Conservation (phyloP, 1,284 basidiomycete species). For the Agroathelia rolfsii region DNA sequence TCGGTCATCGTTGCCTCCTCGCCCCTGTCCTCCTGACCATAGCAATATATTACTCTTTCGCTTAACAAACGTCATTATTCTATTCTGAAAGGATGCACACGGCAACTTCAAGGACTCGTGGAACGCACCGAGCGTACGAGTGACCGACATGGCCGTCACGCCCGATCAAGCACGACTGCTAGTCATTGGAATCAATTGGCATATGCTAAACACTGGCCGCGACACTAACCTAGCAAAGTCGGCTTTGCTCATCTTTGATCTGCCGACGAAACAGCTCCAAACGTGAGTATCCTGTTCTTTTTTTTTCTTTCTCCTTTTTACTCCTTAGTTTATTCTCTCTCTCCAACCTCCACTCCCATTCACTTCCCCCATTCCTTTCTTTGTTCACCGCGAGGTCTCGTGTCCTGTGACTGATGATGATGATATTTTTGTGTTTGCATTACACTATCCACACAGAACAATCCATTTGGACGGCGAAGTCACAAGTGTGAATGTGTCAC, state of each 20-base stretch:
- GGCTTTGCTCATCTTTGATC: constrained; percentile 71
- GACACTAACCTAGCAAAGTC: too few species aligned
- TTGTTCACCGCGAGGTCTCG: constrained; percentile 1
- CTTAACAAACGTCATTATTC: constrained; percentile 4
- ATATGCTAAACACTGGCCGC: too few species aligned
- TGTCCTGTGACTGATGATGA: constrained; percentile 4
- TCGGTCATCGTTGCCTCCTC: constrained; percentile 7
- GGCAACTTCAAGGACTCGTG: constrained; percentile 67
- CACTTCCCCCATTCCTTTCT: too few species aligned
- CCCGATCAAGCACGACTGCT: constrained; percentile 81
- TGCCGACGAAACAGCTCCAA: constrained; percentile 53
- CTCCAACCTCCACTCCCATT: too few species aligned
- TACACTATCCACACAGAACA: constrained; percentile 33
- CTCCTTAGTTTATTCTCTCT: too few species aligned
- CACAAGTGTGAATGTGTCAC: constrained; percentile 82
- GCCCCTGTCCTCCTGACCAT: constrained; percentile 7
- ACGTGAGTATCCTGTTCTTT: constrained; percentile 35
- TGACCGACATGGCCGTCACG: constrained; percentile 82
- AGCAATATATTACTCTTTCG: constrained; percentile 10
- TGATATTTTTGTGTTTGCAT: constrained; percentile 10
- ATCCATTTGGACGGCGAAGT: constrained; percentile 67
- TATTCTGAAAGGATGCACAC: constrained; percentile 48
- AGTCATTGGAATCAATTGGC: constrained; percentile 70
- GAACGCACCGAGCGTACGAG: constrained; percentile 70
- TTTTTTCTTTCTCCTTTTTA: too few species aligned